Base-by-base conservation (phyloP, 2,329 filamentous ascomycete species). In the Shiraia sp. region DNA sequence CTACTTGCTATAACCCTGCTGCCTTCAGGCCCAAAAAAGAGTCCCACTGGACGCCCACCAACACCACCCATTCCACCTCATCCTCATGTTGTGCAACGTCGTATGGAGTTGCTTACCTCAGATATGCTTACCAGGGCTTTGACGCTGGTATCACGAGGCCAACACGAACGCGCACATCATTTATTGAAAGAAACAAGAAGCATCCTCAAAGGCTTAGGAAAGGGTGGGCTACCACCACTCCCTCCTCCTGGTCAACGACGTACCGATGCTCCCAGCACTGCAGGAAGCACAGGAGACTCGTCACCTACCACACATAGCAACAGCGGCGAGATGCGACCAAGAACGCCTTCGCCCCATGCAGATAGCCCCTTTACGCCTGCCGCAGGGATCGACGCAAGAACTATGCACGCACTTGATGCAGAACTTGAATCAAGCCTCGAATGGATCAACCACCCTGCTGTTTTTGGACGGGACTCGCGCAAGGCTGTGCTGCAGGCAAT, bases 401-500 rank as follows among this genome's bases (percentile, higher is more conserved):
- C 88, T 0, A 92, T 97, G 59, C 78, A 83, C 16, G 91, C 93
- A 2, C 82, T 99, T 13, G 93, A 99, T 66, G 82, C 88, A 1
- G 93, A 99, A 69, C 80, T 99, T 24, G 90, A 96, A 66, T 82
- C 88, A 24, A 89, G 88, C 36, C 75, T 99, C 12, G 93, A 99
- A 71, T 99, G 93, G 93, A 97, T 99, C 70, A 90, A 87, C 65
- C 93, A 99, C 63, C 93, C 93, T 1, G 91, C 91, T 2, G 89
- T 97, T 2, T 99, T 99, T 66, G 86, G 88, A 7, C 84, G 93
- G 26, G 93, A 99, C 67, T 93, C 88, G 43, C 85, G 93, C 60
- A 99, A 99, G 75, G 90, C 92, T 4, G 91, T 99, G 2, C 78
- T 99, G 16, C 93, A 99, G 69, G 90, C 91, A 12, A 97, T 99